Percentiles rank a stretch among this genome's conserved stretches.
Conservation (phyloP, 2,329 filamentous ascomycete species). For the Herpomyces periplanetae region DNA sequence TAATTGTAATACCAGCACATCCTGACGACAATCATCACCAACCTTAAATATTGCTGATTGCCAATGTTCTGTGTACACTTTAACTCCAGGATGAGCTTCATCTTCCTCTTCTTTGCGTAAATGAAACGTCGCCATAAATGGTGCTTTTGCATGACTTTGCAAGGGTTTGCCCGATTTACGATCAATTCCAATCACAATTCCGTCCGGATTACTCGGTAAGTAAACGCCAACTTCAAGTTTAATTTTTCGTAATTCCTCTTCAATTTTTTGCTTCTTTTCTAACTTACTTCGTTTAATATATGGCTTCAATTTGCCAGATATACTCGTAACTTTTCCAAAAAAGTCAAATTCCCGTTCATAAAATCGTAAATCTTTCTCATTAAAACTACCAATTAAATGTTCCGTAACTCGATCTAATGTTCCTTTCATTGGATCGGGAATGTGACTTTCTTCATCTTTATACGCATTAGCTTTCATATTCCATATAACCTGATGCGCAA, state of each 20-base stretch:
- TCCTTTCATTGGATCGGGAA: constrained; percentile 71
- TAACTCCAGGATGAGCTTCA: constrained; percentile 5
- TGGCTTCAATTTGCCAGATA: constrained; percentile 80
- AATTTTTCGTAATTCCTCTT: constrained; percentile 88
- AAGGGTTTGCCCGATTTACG: constrained; percentile 87
- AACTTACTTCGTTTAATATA: constrained; percentile 67
- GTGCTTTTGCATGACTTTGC: constrained; percentile 88
- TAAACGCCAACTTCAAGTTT: constrained; percentile 91
- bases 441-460: constrained; percentile 69
- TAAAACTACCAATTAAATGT: constrained; percentile 46
- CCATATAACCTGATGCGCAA: constrained; percentile 98
- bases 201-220: constrained; percentile 79
- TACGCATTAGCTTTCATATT: constrained; percentile 98
- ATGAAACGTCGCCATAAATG: constrained; percentile 94
- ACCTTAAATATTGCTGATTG: constrained; percentile 99
- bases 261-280: constrained; percentile 96
- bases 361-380: constrained; percentile 34
- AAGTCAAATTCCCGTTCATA: constrained; percentile 90
- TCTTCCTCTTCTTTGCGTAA: constrained; percentile 29
- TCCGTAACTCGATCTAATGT: constrained; percentile 63
- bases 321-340: constrained; percentile 77
- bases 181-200: constrained; percentile 86
- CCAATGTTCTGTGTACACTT: constrained; percentile 25
- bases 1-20: constrained; percentile 84
- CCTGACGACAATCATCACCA: constrained; percentile 86